Evolutionary conservation across 805 yeast species (phyloP), one percentile per base, ranked within the genome.

Genomic region (Kuraishia cidri): DNA sequence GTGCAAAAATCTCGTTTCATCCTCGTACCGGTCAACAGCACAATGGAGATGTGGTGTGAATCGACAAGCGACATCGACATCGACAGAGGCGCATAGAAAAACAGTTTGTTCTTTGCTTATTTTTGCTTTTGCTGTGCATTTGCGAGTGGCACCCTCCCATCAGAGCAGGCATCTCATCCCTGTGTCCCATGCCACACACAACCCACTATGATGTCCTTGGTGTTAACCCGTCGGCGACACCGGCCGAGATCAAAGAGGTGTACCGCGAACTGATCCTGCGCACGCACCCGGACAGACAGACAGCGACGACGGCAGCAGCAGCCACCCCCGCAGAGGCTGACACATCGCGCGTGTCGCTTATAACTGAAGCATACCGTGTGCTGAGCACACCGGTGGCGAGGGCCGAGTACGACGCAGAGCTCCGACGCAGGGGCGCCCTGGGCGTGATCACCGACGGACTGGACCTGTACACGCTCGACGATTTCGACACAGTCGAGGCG

Each of bases 211-310:
- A 71, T 26, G 50, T 79, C 0, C 62, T 86, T n/a, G 79, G 70
- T 0, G 56, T 80, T 2, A 46, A 52, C 0, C 54, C 62, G 2
- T 48, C 54, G 3, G 66, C 71, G 3, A 38, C 54, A 14, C 38
- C 35, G 1, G 43, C 34, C 0, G 72, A 66, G 10, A 63, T 88
- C 18, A 77, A 73, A 40, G 48, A 50, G 6, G 88, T 94, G 0
- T 90, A 88, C 50, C 70, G 66, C 35, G 58, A 52, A 22, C 68
- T 69, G 11, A 63, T 90, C 5, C 59, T 90, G 2, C 47, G 52
- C 3, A 52, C 70, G 2, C 97, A 90, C 52, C 97, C 97, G 1
- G 97, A 90, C 50, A 88, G 87, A 44, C 31, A 27, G n/a, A 20
- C 20, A 24, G 7, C 15, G 27, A 30, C 3, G 29, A 34, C 3